Conservation (phyloP, 2,329 filamentous ascomycete species). For the Exophiala alcalophila region DNA sequence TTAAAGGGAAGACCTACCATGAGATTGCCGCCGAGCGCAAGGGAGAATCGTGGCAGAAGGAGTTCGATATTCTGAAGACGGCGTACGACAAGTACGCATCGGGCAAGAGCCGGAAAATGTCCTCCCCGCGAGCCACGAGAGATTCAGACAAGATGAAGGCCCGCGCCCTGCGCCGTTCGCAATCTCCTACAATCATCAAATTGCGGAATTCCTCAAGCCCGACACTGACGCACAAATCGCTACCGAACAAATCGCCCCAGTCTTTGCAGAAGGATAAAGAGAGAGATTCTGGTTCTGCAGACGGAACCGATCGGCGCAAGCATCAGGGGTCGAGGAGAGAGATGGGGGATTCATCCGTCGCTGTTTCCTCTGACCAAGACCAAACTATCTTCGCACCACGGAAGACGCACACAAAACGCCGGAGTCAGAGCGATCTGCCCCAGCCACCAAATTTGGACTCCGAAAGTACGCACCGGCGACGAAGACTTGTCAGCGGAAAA, state of each 20-base stretch:
- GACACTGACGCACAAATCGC: conserved; percentile 25
- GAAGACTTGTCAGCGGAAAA: conserved; percentile 31
- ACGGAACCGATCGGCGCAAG: conserved; percentile 16
- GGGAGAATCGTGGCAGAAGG: conserved; percentile 86
- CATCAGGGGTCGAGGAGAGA: conserved; percentile 13
- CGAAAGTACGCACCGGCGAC: conserved; percentile 26
- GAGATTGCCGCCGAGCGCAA: conserved; percentile 80
- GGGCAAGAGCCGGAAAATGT: conserved; percentile 32
- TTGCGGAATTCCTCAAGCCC: conserved; percentile 26
- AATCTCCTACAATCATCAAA: conserved; percentile 38
- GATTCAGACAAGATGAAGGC: conserved; percentile 41
- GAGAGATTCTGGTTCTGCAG: conserved; percentile 10
- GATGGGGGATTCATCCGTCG: conserved; percentile 23
- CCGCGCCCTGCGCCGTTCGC: conserved; percentile 37
- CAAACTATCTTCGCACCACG: conserved; percentile 17
- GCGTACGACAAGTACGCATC: conserved; percentile 43
- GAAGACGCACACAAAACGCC: conserved; percentile 24
- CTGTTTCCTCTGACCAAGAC: conserved; percentile 31
- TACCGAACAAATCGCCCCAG: conserved; percentile 23
- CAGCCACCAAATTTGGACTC: conserved; percentile 19
- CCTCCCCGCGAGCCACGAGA: conserved; percentile 40
- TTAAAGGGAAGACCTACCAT: conserved; percentile 76
- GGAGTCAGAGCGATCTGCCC: conserved; percentile 31
- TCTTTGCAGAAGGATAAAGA: conserved; percentile 19
- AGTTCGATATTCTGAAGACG: conserved; percentile 76